phyloP scores from a whole-genome alignment of 2,329 filamentous ascomycete species.

The Pseudopyrenochaeta lycopersici region DNA sequence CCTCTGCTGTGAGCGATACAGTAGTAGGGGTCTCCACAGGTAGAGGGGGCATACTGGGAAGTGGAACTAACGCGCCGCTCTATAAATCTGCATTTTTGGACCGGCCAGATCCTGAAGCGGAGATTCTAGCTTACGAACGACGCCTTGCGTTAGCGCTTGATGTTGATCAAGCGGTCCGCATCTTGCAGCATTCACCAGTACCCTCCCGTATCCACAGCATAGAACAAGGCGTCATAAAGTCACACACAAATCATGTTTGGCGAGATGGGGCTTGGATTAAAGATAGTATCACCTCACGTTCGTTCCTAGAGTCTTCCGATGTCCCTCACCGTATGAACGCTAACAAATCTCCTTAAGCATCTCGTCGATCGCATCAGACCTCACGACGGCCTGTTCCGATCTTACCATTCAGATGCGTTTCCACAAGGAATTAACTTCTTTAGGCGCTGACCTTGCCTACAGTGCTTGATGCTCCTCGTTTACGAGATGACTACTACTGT shows the following conservation, averaged over 20 bases:
- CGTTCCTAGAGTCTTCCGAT: slow-evolving; percentile 27
- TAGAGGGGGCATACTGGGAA: slow-evolving; percentile 70
- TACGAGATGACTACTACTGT: slow-evolving; percentile 97
- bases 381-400: slow-evolving; percentile 63
- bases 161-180: slow-evolving; percentile 73
- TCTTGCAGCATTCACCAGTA: slow-evolving; percentile 61
- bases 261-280: slow-evolving; percentile 53
- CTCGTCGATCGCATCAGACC: slow-evolving; percentile 35
- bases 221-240: slow-evolving; percentile 3
- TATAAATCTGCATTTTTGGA: slow-evolving; percentile 66
- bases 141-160: slow-evolving; percentile 82
- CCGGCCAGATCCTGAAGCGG: slow-evolving; percentile 62
- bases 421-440: slow-evolving; percentile 1
- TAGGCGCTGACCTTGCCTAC: slow-evolving; percentile 56
- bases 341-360: slow-evolving; percentile 23
- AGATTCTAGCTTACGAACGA: slow-evolving; percentile 73
- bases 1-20: slow-evolving; percentile 64
- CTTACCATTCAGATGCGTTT: slow-evolving; percentile 77
- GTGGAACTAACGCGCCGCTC: slow-evolving; percentile 75
- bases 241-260: slow-evolving; percentile 45
- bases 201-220: slow-evolving; percentile 9
- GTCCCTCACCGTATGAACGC: neutral
- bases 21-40: slow-evolving; percentile 66
- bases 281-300: slow-evolving; percentile 42
- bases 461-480: slow-evolving; percentile 84